Evolutionary conservation across 2,329 filamentous ascomycete genomes (phyloP).

Genomic region (Colletotrichum acutatum): DNA sequence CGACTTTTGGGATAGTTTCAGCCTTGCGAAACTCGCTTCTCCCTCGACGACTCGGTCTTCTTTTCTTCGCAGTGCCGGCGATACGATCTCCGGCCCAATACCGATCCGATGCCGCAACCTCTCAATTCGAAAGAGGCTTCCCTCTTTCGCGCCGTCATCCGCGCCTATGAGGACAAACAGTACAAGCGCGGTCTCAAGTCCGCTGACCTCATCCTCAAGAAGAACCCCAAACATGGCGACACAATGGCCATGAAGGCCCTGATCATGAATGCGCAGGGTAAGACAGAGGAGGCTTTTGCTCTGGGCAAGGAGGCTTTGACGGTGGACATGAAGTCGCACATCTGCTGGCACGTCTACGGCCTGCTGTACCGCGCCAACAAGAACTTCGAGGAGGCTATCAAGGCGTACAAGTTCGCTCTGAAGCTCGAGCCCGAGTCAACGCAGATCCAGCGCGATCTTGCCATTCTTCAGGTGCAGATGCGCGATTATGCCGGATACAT

Average conservation of each 20-base stretch:
- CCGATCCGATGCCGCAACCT: slow-evolving; percentile 73
- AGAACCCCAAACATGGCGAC: slow-evolving; percentile 95
- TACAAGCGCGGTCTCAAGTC: slow-evolving; percentile 95
- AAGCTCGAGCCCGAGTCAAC: slow-evolving; percentile 92
- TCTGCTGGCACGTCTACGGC: slow-evolving; percentile 99
- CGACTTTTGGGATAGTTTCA: background rate
- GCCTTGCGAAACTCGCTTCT: background rate
- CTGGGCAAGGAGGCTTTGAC: slow-evolving; percentile 92
- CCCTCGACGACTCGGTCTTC: background rate
- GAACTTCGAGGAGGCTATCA: slow-evolving; percentile 99
- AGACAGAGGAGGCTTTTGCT: slow-evolving; percentile 92
- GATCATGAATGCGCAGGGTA: slow-evolving; percentile 92
- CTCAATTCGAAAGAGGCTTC: slow-evolving; percentile 89
- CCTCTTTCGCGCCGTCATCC: slow-evolving; percentile 94
- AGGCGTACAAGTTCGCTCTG: slow-evolving; percentile 97
- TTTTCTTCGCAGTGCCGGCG: slow-evolving; percentile 1
- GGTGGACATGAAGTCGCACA: slow-evolving; percentile 98
- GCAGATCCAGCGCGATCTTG: slow-evolving; percentile 94
- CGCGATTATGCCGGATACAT: slow-evolving; percentile 95
- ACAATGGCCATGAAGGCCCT: slow-evolving; percentile 99
- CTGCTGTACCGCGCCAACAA: slow-evolving; percentile 92
- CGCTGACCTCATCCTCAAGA: slow-evolving; percentile 95
- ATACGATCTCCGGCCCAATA: slow-evolving; percentile 33
- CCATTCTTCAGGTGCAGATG: slow-evolving; percentile 94
- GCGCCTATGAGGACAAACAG: slow-evolving; percentile 97